Conservation (phyloP, 768 basidiomycete species). For the Leccinellum albellum region DNA sequence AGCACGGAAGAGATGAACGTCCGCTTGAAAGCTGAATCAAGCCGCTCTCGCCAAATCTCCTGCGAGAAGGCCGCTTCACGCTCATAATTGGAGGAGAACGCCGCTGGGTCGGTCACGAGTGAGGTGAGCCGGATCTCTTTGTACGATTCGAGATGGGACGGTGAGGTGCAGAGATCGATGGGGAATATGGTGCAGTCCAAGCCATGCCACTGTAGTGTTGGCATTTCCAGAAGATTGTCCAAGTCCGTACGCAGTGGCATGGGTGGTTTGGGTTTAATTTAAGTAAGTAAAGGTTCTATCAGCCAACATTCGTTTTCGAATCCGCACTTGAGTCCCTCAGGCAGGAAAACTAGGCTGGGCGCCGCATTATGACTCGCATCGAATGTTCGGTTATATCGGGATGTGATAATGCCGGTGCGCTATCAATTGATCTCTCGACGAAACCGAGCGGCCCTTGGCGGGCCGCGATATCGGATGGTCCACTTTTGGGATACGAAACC, state of each 20-base stretch:
- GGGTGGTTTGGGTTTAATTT: not conserved
- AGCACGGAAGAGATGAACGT: conserved; percentile 13
- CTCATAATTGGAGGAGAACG: conserved; percentile 23
- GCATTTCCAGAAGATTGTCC: not conserved
- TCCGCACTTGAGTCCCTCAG: not conserved
- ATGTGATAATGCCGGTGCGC: not conserved
- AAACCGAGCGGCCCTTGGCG: not conserved
- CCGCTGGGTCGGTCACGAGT: conserved; percentile 19
- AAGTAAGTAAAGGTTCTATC: not conserved
- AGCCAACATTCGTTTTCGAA: not conserved
- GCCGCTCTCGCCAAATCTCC: conserved; percentile 20
- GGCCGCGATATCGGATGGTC: not conserved
- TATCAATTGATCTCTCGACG: not conserved
- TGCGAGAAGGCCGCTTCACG: conserved; percentile 20
- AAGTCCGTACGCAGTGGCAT: not conserved
- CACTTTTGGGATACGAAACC: not conserved
- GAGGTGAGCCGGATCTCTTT: conserved; percentile 21
- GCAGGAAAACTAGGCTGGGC: not conserved
- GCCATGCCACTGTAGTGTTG: not conserved
- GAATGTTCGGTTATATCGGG: not conserved
- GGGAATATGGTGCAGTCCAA: conserved; percentile 16
- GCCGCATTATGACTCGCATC: not conserved
- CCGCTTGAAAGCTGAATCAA: conserved; percentile 10
- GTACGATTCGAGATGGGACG: conserved; percentile 24
- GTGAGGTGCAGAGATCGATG: conserved; percentile 9